phyloP scores from a whole-genome alignment of 1,139 yeast species.

The Yamadazyma songkhlaensis region DNA sequence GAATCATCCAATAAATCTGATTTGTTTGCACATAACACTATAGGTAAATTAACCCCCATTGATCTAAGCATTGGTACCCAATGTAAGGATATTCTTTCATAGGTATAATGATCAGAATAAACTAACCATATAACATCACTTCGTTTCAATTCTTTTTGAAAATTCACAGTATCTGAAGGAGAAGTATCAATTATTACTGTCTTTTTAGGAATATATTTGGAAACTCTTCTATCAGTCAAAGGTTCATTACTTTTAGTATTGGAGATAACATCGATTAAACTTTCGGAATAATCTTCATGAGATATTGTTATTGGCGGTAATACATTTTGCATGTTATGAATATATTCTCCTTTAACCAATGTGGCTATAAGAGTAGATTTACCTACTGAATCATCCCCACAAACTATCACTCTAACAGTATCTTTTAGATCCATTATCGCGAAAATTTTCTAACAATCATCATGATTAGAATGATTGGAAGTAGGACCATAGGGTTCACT shows the following conservation, averaged over 20 bases:
- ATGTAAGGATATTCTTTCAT: conserved; percentile 83
- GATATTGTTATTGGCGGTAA: conserved; percentile 79
- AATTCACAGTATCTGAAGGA: conserved; percentile 55
- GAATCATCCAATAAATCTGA: conserved; percentile 45
- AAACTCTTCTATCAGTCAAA: conserved; percentile 19
- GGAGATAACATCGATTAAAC: conserved; percentile 22
- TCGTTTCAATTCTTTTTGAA: conserved; percentile 73
- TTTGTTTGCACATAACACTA: conserved; percentile 87
- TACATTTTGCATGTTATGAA: conserved; percentile 70
- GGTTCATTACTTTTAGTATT: conserved; percentile 12
- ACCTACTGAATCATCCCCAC: conserved; percentile 96
- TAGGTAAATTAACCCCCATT: conserved; percentile 87
- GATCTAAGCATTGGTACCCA: conserved; percentile 95
- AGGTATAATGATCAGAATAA: conserved; percentile 89
- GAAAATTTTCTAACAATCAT: no score
- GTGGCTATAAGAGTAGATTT: conserved; percentile 76
- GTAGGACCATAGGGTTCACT: no score
- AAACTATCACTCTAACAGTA: conserved; percentile 72
- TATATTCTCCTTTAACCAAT: conserved; percentile 74
- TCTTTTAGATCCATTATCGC: conserved; percentile 10
- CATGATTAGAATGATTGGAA: no score
- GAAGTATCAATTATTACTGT: conserved; percentile 80
- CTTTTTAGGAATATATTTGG: conserved; percentile 55
- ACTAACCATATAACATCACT: conserved; percentile 94
- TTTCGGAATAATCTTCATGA: conserved; percentile 35